phyloP scores from a whole-genome alignment of 2,329 filamentous ascomycete genomes.

The Lasiodiplodia theobromae region DNA sequence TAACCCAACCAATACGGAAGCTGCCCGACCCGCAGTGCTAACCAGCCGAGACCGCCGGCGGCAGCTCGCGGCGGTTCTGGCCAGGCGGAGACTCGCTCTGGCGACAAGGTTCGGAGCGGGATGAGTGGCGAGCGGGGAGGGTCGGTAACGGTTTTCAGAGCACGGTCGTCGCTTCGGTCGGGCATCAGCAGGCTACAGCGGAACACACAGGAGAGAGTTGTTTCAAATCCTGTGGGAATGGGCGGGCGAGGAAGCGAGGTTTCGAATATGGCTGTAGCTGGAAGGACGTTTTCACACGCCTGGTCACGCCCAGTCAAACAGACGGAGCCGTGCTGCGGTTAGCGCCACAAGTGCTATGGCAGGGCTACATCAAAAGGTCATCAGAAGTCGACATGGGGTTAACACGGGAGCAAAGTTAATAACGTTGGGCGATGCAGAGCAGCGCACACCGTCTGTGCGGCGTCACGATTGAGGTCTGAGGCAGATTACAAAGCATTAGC shows the following conservation, averaged over 20 bases:
- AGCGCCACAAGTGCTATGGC: slow-evolving; percentile 13
- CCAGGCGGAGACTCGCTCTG: slow-evolving; percentile 15
- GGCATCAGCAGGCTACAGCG: not conserved
- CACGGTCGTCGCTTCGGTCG: slow-evolving; percentile 4
- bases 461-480: not conserved
- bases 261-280: not conserved
- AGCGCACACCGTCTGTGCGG: slow-evolving; percentile 7
- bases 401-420: slow-evolving; percentile 8
- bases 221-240: slow-evolving; percentile 17
- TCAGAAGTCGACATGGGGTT: not conserved
- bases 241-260: slow-evolving; percentile 9
- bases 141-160: not conserved
- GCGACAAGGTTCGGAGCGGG: slow-evolving; percentile 24
- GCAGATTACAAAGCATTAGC: slow-evolving; percentile 19
- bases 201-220: not conserved
- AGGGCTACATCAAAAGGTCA: slow-evolving; percentile 5
- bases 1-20: slow-evolving; percentile 13
- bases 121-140: slow-evolving; percentile 6
- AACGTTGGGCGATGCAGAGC: slow-evolving; percentile 1
- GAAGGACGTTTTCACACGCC: not conserved
- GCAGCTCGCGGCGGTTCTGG: slow-evolving; percentile 17
- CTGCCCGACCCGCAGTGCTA: not conserved
- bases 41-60: slow-evolving; percentile 17
- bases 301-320: not conserved
- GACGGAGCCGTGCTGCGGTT: not conserved